A percentile compares a stretch with the other conserved stretches of the same genome.
Evolutionary conservation across 257 asterid genomes (phyloP).

Genomic region (Primulina tabacum): DNA sequence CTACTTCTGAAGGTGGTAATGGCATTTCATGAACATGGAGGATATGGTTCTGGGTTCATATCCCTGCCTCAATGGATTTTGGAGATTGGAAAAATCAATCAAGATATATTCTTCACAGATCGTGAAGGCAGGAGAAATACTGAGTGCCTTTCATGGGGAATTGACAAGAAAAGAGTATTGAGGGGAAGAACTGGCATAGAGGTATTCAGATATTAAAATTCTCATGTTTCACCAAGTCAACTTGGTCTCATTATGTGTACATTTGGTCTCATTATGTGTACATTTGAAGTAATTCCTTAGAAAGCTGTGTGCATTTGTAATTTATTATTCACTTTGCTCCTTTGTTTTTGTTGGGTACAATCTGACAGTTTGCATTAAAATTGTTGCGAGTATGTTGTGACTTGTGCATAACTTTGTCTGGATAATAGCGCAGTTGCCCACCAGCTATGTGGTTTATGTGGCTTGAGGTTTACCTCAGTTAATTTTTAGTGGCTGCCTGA

Average conservation of each 20-base stretch:
- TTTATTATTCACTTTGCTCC: neutral
- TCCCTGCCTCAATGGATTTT: constrained; percentile 78
- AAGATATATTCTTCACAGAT: constrained; percentile 73
- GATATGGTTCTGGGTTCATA: constrained; percentile 51
- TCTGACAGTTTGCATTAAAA: too few species aligned
- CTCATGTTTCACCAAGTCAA: constrained; percentile 11
- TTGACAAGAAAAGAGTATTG: constrained; percentile 68
- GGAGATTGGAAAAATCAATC: constrained; percentile 73
- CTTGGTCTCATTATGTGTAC: neutral
- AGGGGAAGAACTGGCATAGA: constrained; percentile 74
- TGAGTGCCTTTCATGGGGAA: constrained; percentile 79
- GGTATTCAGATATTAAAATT: constrained; percentile 35
- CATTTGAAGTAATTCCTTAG: neutral
- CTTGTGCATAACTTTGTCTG: neutral
- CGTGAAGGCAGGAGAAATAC: constrained; percentile 77
- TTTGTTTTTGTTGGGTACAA: neutral
- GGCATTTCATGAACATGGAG: constrained; percentile 74
- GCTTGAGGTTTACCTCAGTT: neutral
- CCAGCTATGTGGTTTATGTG: neutral
- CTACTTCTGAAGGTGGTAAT: constrained; percentile 51
- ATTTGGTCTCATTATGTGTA: neutral
- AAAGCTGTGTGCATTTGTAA: neutral
- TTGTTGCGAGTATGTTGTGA: too few species aligned
- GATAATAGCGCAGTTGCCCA: neutral
- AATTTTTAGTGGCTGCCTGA: too few species aligned